Percentiles rank a stretch among this genome's conserved stretches.
phyloP scores from a whole-genome alignment of 257 asterid genomes.

The Jacaranda copaia region DNA sequence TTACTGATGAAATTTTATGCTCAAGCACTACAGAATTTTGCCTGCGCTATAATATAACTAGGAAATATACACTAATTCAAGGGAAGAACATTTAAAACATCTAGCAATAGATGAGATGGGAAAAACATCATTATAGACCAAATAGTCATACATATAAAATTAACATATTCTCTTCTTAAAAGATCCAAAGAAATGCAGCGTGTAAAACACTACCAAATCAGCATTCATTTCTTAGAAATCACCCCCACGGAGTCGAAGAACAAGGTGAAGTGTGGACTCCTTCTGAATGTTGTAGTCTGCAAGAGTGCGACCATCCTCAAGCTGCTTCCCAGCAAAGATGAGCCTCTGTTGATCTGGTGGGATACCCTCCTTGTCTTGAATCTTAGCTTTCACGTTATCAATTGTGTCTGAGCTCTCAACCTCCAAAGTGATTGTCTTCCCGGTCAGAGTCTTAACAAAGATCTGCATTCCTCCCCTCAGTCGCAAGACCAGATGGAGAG shows the following conservation, averaged over 20 bases:
- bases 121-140: background rate
- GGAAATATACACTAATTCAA: background rate
- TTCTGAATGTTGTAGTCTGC: background rate
- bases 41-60: background rate
- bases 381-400: too few relatives aligned
- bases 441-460: too few relatives aligned
- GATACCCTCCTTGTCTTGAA: too few relatives aligned
- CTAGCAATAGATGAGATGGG: background rate
- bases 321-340: conserved; percentile 13
- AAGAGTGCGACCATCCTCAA: conserved; percentile 11
- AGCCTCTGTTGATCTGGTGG: too few relatives aligned
- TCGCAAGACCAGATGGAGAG: conserved; percentile 12
- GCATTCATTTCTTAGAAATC: conserved; percentile 14
- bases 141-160: background rate
- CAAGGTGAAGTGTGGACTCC: conserved; percentile 33
- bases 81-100: background rate
- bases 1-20: background rate
- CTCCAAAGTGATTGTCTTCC: background rate
- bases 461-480: too few relatives aligned
- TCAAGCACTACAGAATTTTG: background rate
- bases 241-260: conserved; percentile 1
- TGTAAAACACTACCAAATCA: background rate
- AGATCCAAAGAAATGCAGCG: background rate
- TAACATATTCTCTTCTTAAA: background rate
- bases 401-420: too few relatives aligned